These are phyloP conservation scores for Alternaria viburni DNA, from an alignment of 2,329 filamentous ascomycete genomes.

Conservation along the genomic window DNA sequence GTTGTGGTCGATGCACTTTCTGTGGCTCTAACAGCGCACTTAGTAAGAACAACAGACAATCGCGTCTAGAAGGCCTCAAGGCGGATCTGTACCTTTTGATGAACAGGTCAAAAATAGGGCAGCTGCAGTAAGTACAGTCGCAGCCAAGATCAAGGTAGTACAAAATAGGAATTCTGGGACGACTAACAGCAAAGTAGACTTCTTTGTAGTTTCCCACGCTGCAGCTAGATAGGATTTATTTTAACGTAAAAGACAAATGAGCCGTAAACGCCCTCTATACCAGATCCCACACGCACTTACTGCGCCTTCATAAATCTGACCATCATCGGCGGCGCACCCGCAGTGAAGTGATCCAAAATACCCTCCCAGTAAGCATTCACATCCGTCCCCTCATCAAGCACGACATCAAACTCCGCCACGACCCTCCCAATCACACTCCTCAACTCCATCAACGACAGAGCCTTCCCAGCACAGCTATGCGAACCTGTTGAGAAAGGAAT, in stretches of 20 bases:
- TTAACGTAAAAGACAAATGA: not conserved
- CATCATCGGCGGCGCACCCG: slow-evolving; percentile 24
- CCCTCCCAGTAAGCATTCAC: slow-evolving; percentile 21
- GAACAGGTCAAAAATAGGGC: too few species aligned
- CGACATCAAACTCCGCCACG: slow-evolving; percentile 64
- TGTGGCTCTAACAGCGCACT: too few species aligned
- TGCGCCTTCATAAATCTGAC: slow-evolving; percentile 18
- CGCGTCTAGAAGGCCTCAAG: too few species aligned
- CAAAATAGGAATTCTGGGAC: not conserved
- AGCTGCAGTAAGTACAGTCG: too few species aligned
- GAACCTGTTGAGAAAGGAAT: slow-evolving; percentile 73
- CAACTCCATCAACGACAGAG: slow-evolving; percentile 68
- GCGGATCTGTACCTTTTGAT: too few species aligned
- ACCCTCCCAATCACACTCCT: slow-evolving; percentile 64
- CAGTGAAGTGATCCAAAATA: slow-evolving; percentile 34
- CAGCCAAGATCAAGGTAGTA: not conserved
- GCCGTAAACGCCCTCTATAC: not conserved
- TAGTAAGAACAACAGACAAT: too few species aligned
- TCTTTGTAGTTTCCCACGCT: not conserved
- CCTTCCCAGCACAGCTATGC: slow-evolving; percentile 72
- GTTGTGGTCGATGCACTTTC: too few species aligned
- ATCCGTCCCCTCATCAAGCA: slow-evolving; percentile 24
- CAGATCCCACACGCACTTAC: not conserved
- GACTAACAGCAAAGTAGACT: not conserved
- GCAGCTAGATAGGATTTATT: not conserved